Evolutionary conservation across 176 grass and related monocot genomes (phyloP).

Genomic region (Oryza coarctata): DNA sequence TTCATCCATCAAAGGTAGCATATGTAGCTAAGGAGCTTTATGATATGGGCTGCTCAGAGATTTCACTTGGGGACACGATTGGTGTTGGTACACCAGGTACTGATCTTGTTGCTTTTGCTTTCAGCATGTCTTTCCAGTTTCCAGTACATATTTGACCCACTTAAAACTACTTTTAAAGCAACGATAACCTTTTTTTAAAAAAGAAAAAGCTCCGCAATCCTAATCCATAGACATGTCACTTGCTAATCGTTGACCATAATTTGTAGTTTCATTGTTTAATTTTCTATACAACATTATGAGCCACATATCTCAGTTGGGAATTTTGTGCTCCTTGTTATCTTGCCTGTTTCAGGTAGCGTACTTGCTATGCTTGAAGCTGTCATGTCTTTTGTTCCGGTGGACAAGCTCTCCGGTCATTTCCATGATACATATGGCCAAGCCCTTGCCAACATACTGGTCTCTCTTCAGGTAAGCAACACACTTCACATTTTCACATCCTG

Average conservation of each 20-base stretch:
- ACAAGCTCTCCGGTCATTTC: conserved; percentile 86
- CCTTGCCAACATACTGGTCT: conserved; percentile 76
- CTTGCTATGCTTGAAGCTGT: conserved; percentile 78
- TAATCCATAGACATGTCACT: background rate
- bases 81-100: conserved; percentile 95
- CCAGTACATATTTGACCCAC: background rate
- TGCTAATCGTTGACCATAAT: too few species aligned
- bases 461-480: conserved; percentile 69
- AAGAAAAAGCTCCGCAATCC: background rate
- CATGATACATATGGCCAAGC: conserved; percentile 94
- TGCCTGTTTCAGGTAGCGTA: conserved; percentile 57
- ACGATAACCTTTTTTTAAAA: background rate
- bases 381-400: conserved; percentile 62
- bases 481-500: background rate
- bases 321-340: background rate
- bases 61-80: conserved; percentile 97
- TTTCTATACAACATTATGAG: background rate
- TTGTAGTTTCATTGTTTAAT: too few species aligned
- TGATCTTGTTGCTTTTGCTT: background rate
- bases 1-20: conserved; percentile 69
- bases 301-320: background rate
- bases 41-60: conserved; percentile 88
- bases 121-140: background rate
- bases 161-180: background rate
- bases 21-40: conserved; percentile 84